These are phyloP conservation scores for Maudiozyma humilis DNA, from an alignment of 1,139 yeast genomes.

Conservation along the genomic window DNA sequence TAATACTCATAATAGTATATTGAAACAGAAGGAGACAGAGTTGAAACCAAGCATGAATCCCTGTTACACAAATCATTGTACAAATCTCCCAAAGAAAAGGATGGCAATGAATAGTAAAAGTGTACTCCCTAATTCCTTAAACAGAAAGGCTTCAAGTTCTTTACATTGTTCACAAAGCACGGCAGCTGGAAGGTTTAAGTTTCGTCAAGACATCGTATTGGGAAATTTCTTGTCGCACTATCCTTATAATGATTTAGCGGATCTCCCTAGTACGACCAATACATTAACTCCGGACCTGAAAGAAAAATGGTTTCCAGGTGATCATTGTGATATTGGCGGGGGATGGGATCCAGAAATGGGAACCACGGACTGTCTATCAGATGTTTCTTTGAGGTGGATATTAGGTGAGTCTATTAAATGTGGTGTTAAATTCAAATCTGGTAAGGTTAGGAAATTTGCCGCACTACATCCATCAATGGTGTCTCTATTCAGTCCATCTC, in stretches of 20 bases:
- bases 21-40: too few species aligned
- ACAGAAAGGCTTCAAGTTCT: background rate
- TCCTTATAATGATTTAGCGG: too few species aligned
- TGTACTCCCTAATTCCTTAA: too few species aligned
- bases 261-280: too few species aligned
- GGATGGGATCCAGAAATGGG: conserved; percentile 42
- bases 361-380: conserved; percentile 35
- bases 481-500: conserved; percentile 40
- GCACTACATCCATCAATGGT: conserved; percentile 33
- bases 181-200: background rate
- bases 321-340: conserved; percentile 61
- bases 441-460: conserved; percentile 36
- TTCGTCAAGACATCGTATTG: too few species aligned
- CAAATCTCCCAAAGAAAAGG: too few species aligned
- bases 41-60: too few species aligned
- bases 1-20: too few species aligned
- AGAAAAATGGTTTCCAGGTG: conserved; percentile 60
- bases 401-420: conserved; percentile 42
- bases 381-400: conserved; percentile 53
- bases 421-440: conserved; percentile 42
- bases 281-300: conserved; percentile 34
- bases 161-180: background rate
- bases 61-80: too few species aligned
- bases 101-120: too few species aligned
- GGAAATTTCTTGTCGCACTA: too few species aligned